These are phyloP conservation scores for Lodderomyces pseudojiufengensis DNA, from an alignment of 1,139 yeast species.

Conservation along the genomic window DNA sequence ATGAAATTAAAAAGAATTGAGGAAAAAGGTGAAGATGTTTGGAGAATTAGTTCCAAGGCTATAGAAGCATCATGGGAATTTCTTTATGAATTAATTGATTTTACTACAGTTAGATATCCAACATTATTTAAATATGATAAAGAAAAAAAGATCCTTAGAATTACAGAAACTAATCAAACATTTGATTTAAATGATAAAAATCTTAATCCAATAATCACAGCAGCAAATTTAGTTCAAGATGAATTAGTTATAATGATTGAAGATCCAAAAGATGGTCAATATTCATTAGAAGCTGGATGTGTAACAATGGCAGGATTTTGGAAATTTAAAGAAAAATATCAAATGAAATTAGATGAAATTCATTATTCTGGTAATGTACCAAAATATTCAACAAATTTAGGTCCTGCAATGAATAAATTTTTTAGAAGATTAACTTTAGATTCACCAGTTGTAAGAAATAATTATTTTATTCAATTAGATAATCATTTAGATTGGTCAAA, in stretches of 20 bases:
- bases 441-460: constrained; percentile 60
- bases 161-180: constrained; percentile 50
- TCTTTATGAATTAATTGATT: constrained; percentile 49
- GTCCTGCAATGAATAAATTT: constrained; percentile 63
- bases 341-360: constrained; percentile 51
- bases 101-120: constrained; percentile 58
- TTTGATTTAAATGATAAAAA: constrained; percentile 16
- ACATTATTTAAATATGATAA: constrained; percentile 43
- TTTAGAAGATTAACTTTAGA: constrained; percentile 52
- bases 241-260: constrained; percentile 67
- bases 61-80: constrained; percentile 55
- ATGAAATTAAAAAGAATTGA: constrained; percentile 48
- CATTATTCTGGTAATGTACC: constrained; percentile 69
- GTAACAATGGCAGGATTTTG: constrained; percentile 63
- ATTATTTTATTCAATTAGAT: constrained; percentile 64
- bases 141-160: constrained; percentile 47
- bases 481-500: constrained; percentile 60
- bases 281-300: constrained; percentile 56
- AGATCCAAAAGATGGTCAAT: constrained; percentile 47
- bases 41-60: constrained; percentile 52
- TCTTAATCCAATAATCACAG: constrained; percentile 57
- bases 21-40: constrained; percentile 44
- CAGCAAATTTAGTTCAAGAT: constrained; percentile 60
- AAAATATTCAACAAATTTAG: constrained; percentile 53
- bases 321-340: constrained; percentile 56